Evolutionary conservation across 2,329 filamentous ascomycete genomes (phyloP), one percentile per base, ranked within the genome.

Genomic region (Stromatinia cepivora): DNA sequence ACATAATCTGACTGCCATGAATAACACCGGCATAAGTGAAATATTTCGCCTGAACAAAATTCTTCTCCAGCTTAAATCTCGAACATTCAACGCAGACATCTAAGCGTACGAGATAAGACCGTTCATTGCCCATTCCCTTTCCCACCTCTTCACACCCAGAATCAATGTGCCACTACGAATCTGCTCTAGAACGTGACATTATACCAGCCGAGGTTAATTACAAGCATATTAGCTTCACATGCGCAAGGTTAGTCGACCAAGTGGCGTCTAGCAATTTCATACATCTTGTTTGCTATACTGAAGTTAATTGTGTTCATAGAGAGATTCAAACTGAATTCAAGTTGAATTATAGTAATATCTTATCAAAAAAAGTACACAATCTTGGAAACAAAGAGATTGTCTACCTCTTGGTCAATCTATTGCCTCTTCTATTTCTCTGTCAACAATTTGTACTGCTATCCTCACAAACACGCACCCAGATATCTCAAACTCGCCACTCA

Each of bases 401-500:
- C 17, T 22, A 39, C n/a, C 22, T 8, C 10, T 36, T 39, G 31
- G 42, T 48, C 42, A 6, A n/a, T 62, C 20, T 31, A 48, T 46
- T 36, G 7, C 34, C 0, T 22, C 15, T 31, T 7, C n/a, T 28
- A 22, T 39, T 15, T 39, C 28, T 36, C 20, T 22, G n/a, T 11
- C 8, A 3, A 42, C 7, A 42, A 17, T 17, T 31, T 31, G 3
- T 7, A 17, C 58, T 20, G 17, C n/a, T 4, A 8, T 61, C 39
- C n/a, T 31, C 42, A 10, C 31, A 5, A 11, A 46, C 8, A 61
- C 17, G 10, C 15, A 46, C 10, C 25, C 5, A 1, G 13, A n/a
- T 17, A 34, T 28, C n/a, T n/a, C 25, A 28, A 20, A 8, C 91
- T 31, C 28, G 9, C n/a, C 53, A 31, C 15, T 34, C 36, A 52